Evolutionary conservation across 2,329 filamentous ascomycete species (phyloP), one percentile per base, ranked within the genome.

Genomic region (Ophiocordyceps camponoti-rufipedis): DNA sequence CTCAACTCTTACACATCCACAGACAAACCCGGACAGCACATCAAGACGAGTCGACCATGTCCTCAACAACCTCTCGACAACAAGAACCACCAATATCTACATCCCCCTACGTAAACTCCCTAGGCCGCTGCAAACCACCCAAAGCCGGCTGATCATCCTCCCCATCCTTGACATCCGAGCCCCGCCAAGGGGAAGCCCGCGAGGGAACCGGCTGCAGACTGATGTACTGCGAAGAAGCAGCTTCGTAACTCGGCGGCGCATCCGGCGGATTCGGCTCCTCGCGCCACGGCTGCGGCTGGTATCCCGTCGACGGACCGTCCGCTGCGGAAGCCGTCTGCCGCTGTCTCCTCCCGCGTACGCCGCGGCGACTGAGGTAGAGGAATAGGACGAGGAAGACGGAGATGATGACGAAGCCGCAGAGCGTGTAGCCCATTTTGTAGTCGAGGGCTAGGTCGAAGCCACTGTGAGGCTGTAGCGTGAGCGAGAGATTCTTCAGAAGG

Each of bases 401-500:
- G 42, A 70, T 57, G 43, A 74, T 57, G 31, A 73, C 56, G 31
- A 73, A 54, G 23, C 62, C 67, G 9, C 67, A 62, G n/a, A 75
- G 64, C 32, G 69, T 61, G 52, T 64, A 67, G 49, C 68, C 62
- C 47, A 66, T 68, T 42, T 56, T 58, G n/a, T 62, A 53, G 45
- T 71, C 70, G 13, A 69, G 59, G 3, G 75, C 74, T 45, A 79
- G 70, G 0, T 66, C 64, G 54, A 79, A 78, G 23, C 77, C 77
- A 5, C 71, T 75, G 43, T 9, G 39, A n/a, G 40, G 14, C 9
- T 8, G n/a, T 4, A 10, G 3, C 23, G 35, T 45, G 6, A 43
- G 43, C 29, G 10, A 18, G n/a, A 18, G 28, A 8, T 19, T n/a
- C 10, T 28, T 10, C 10, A 9, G 13, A 5, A 4, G 4, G 7